These are phyloP conservation scores for Pseudogymnoascus sp. DNA, from an alignment of 2,329 filamentous ascomycete species.

Conservation along the genomic window DNA sequence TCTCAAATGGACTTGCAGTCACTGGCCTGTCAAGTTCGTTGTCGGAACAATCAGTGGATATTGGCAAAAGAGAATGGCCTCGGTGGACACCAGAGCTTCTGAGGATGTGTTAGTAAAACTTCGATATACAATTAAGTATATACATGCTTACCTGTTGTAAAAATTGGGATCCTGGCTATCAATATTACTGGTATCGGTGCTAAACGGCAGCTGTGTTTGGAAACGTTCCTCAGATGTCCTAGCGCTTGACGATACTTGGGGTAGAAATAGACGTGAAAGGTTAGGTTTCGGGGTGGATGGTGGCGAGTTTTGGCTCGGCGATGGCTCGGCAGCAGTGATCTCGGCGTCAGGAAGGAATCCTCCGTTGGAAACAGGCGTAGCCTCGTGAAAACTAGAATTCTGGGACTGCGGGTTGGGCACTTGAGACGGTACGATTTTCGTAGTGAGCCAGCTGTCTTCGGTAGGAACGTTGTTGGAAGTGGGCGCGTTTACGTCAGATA, in stretches of 20 bases:
- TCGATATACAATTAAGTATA: background rate
- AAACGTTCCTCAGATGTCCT: background rate
- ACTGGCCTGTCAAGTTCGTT: background rate
- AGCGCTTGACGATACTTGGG: background rate
- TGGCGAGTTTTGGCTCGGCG: background rate
- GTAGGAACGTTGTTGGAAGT: background rate
- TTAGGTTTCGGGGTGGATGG: background rate
- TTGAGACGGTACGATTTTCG: background rate
- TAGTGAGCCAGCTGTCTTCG: constrained; percentile 4
- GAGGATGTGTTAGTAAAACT: background rate
- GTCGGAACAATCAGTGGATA: background rate
- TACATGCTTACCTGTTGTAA: background rate
- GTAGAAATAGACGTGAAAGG: constrained; percentile 2
- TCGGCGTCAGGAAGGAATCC: background rate
- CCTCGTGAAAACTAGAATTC: constrained; percentile 1
- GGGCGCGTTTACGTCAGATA: background rate
- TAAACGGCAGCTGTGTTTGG: constrained; percentile 1
- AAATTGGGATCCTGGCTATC: background rate
- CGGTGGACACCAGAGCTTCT: background rate
- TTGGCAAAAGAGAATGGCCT: background rate
- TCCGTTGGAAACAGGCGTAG: background rate
- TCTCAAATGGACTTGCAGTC: background rate
- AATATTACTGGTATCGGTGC: background rate
- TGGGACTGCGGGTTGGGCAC: background rate
- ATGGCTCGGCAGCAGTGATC: background rate